Evolutionary conservation across 1,139 yeast species (phyloP), one percentile per base, ranked within the genome.

Genomic region (Kodamaea sp.): DNA sequence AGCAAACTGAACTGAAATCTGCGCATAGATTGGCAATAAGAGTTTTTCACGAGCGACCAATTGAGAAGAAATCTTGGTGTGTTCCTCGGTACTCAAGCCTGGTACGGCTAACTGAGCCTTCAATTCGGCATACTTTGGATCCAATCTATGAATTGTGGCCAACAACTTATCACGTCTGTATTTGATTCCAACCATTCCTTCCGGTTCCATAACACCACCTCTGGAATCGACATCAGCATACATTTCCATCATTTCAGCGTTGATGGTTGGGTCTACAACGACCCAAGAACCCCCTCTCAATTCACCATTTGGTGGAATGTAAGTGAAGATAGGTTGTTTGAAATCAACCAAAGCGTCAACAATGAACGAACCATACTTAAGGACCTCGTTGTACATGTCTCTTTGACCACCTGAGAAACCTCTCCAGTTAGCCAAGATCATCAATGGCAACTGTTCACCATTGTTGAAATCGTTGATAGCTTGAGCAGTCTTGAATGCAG

Each of bases 231-330:
- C 83, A 64, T 94, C 98, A 15, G 97, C 97, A 56, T 90, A 92
- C 97, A 92, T 92, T 71, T 92, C 98, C 97, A 92, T 94, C 87
- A 87, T 87, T 46, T 90, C 97, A 34, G 84, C 66, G 63, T 94
- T 92, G 69, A 94, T 92, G 38, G 97, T 87, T 48, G 98, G 97
- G 66, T 92, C 98, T 61, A 92, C 96, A 48, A 92, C 98, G 39
- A 94, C 98, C 98, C 98, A 92, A 20, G 98, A 92, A 61, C 98
- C 98, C 73, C 98, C 98, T 78, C 98, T 87, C 53, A 94, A 78
- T 66, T 92, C 98, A 61, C 97, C 97, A 52, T 85, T 79, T 42
- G 98, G 98, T 38, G 98, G 98, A 61, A 92, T 92, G 65, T 92
- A 92, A 22, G 94, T 88, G 70, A 92, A 83, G 47, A 92, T 85